These are phyloP conservation scores for Penicillium dipodomyicola DNA, from an alignment of 495 filamentous ascomycete species.

Conservation along the genomic window DNA sequence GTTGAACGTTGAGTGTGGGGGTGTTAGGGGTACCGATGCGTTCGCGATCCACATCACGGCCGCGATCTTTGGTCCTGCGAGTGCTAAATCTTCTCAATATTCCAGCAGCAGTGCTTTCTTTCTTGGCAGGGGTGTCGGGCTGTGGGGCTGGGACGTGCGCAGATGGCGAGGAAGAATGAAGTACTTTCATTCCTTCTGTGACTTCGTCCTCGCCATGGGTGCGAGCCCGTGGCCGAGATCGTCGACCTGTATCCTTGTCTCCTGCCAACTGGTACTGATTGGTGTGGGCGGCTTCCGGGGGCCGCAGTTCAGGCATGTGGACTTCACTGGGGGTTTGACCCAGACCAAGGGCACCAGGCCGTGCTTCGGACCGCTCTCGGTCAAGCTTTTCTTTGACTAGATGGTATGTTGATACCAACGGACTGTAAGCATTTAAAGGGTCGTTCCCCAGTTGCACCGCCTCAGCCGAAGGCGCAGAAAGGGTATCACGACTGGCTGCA, in stretches of 20 bases:
- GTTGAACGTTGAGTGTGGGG: constrained; percentile 68
- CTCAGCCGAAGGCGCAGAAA: constrained; percentile 83
- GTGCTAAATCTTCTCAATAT: constrained; percentile 90
- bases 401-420: constrained; percentile 91
- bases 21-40: constrained; percentile 60
- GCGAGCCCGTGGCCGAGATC: constrained; percentile 79
- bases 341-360: constrained; percentile 57
- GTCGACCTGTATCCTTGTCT: constrained; percentile 71
- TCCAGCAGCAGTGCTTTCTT: constrained; percentile 84
- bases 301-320: constrained; percentile 68
- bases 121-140: constrained; percentile 67
- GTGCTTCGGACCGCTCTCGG: constrained; percentile 66
- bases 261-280: constrained; percentile 86
- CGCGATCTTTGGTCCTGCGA: constrained; percentile 60
- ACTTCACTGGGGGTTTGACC: constrained; percentile 58
- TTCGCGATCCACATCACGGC: constrained; percentile 50
- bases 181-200: constrained; percentile 68
- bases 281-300: constrained; percentile 88
- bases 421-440: constrained; percentile 90
- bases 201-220: constrained; percentile 97
- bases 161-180: constrained; percentile 56
- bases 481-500: constrained; percentile 75
- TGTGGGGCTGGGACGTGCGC: constrained; percentile 54
- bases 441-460: constrained; percentile 79
- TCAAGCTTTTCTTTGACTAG: constrained; percentile 93